These are phyloP conservation scores for Globisporangium okanoganense DNA, from an alignment of 352 stramenopile genomes.

Conservation along the genomic window DNA sequence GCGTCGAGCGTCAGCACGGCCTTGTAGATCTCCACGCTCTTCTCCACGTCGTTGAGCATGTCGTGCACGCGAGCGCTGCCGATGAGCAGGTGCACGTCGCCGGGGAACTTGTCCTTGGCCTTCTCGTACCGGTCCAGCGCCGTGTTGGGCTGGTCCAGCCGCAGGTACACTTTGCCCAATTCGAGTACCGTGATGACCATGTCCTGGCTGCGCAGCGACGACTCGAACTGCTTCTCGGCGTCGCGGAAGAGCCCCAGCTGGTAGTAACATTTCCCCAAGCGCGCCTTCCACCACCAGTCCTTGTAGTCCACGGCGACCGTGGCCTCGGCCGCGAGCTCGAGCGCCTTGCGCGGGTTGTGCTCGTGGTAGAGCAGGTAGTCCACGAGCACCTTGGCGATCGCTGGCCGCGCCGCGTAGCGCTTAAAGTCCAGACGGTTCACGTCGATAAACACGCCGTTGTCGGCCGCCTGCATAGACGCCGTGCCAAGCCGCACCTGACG, in stretches of 20 bases:
- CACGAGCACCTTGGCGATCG: constrained; percentile 85
- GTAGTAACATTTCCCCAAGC: constrained; percentile 94
- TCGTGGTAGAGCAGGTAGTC: constrained; percentile 94
- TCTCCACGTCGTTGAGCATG: constrained; percentile 88
- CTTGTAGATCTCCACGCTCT: constrained; percentile 81
- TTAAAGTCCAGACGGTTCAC: constrained; percentile 89
- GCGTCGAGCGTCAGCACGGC: constrained; percentile 86
- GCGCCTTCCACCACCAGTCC: constrained; percentile 95
- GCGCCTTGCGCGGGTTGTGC: constrained; percentile 89
- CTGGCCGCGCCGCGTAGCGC: constrained; percentile 78
- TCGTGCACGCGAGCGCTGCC: constrained; percentile 90
- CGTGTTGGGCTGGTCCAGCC: constrained; percentile 93
- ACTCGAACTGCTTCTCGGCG: constrained; percentile 92
- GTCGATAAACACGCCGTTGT: constrained; percentile 87
- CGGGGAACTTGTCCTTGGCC: constrained; percentile 61
- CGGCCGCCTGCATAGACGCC: constrained; percentile 76
- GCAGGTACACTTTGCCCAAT: constrained; percentile 93
- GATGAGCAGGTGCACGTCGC: constrained; percentile 79
- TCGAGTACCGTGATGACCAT: constrained; percentile 91
- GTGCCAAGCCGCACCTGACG: constrained; percentile 89
- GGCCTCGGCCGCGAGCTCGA: constrained; percentile 90
- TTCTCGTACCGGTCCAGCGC: constrained; percentile 85
- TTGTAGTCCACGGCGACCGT: constrained; percentile 87
- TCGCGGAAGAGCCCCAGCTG: constrained; percentile 91
- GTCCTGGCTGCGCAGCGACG: constrained; percentile 78